Evolutionary conservation across 495 filamentous ascomycete genomes (phyloP), one percentile per base, ranked within the genome.

Genomic region (Penicillium taxi): DNA sequence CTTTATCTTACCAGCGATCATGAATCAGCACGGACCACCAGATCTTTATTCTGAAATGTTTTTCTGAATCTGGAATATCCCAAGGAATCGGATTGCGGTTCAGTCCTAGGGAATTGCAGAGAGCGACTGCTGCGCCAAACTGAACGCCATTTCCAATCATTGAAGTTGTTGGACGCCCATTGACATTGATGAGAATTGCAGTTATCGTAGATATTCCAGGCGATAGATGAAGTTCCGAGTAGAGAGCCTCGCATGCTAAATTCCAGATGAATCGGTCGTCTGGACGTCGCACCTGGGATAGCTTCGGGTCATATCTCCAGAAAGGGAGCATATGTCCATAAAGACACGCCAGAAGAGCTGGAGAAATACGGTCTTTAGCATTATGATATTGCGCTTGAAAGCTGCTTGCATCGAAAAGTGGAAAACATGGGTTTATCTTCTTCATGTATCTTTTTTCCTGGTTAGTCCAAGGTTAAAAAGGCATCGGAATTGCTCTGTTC

Each of bases 61-160:
- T 44, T 14, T 44, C 41, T 0, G 29, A 32, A 16, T 17, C 21
- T 2, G 41, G 41, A 5, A 44, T 44, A 34, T 44, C 41, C 41
- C 41, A 44, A 17, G 41, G 41, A 5, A 44, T 8, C 6, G 41
- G 41, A 2, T 44, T 44, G 11, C 41, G 35, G 14, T 44, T 44
- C 3, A 44, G 26, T 2, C 41, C 41, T 2, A 44, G 24, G 4
- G 41, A 38, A 29, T 44, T 28, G 18, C 41, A 44, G 22, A 44
- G n/a, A 1, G 41, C 29, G n/a, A 39, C 19, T 5, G 41, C 41
- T 1, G 41, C 38, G 7, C 35, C 29, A 12, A 44, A 19, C n/a
- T 28, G 32, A n/a, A 44, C 35, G 9, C 41, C 41, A 13, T 44
- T 44, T 9, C 41, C 41, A 11, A 31, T 44, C 35, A 44, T 44